Percentiles rank a stretch among this genome's conserved stretches.
phyloP scores from a whole-genome alignment of 2,329 filamentous ascomycete species.

The Trichophyton equinum region DNA sequence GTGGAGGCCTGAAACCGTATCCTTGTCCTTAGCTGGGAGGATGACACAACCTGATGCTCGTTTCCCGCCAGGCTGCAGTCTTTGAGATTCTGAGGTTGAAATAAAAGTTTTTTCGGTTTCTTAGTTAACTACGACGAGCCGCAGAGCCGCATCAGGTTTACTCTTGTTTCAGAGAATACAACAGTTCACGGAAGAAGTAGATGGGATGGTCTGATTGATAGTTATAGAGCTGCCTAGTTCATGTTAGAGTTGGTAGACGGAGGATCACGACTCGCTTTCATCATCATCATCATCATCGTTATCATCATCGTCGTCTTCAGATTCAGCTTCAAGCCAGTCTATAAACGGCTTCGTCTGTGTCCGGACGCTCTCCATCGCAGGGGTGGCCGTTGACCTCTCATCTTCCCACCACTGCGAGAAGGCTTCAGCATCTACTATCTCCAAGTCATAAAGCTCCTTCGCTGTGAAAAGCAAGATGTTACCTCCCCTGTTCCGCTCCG shows the following conservation, averaged over 20 bases:
- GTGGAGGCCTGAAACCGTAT: background rate
- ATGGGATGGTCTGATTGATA: background rate
- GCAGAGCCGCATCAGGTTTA: background rate
- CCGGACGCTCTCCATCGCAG: constrained; percentile 57
- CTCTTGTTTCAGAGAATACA: background rate
- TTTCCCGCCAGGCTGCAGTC: background rate
- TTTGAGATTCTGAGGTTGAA: background rate
- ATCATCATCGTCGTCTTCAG: constrained; percentile 56
- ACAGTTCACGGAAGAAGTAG: background rate
- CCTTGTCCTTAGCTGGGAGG: background rate
- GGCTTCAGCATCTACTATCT: constrained; percentile 79
- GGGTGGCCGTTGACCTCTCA: constrained; percentile 52
- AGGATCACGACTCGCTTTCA: background rate
- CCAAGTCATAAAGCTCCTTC: constrained; percentile 73
- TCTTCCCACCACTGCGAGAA: constrained; percentile 84
- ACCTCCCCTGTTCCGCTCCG: constrained; percentile 51
- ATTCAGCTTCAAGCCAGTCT: constrained; percentile 69
- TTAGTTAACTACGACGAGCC: background rate
- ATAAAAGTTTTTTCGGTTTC: too few species aligned
- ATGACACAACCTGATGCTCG: background rate
- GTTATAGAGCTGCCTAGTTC: background rate
- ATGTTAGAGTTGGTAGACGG: too few species aligned
- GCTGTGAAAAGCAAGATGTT: constrained; percentile 61
- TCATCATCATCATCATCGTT: constrained; percentile 38
- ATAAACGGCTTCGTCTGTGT: constrained; percentile 66